Base-by-base conservation (phyloP, 208 protist genomes). In the Endotrypanum monterogeii region DNA sequence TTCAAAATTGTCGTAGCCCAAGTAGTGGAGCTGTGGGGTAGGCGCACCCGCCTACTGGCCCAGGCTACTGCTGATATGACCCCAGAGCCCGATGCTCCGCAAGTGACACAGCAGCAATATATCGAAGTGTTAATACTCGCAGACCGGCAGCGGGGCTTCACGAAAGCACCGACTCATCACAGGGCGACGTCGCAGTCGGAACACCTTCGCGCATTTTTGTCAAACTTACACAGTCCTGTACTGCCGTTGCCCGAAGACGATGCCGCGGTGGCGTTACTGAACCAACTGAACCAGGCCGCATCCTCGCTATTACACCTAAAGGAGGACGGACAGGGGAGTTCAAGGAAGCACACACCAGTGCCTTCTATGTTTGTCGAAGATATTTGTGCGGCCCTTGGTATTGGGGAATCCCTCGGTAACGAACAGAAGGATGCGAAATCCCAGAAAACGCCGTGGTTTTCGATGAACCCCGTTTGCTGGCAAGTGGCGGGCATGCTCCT, bases 151-250 rank as follows among this genome's bases (percentile, higher is more conserved):
- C 70, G 76, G 28, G 76, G 70, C 6, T 35, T 74, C 60, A 54
- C 48, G 11, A 67, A 39, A 48, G 25, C 46, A 18, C 23, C 55
- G 12, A 37, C 41, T n/a, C 70, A 60, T 16, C 35, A 51, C n/a
- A 54, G 55, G 55, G 32, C 54, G 1, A 54, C 65, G 23, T 80
- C 70, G 14, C 46, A 62, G 28, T 71, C 60, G 50, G 78, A 86
- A 76, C 89, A 92, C 79, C 76, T 93, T 23, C 67, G 84, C 52
- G 60, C 66, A 35, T 95, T 93, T 65, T 85, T 81, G 66, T 39
- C 37, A 28, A 87, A 82, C 7, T 76, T 92, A 12, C 70, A 44
- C 25, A 74, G 80, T 18, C 91, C 89, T 3, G 83, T 89, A 30
- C 67, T 77, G 48, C 50, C 80, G 41, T 60, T 56, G n/a, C 51